A percentile compares a stretch with the other conserved stretches of the same genome.
phyloP scores from a whole-genome alignment of 352 stramenopile species.

The Pythium dissimile region DNA sequence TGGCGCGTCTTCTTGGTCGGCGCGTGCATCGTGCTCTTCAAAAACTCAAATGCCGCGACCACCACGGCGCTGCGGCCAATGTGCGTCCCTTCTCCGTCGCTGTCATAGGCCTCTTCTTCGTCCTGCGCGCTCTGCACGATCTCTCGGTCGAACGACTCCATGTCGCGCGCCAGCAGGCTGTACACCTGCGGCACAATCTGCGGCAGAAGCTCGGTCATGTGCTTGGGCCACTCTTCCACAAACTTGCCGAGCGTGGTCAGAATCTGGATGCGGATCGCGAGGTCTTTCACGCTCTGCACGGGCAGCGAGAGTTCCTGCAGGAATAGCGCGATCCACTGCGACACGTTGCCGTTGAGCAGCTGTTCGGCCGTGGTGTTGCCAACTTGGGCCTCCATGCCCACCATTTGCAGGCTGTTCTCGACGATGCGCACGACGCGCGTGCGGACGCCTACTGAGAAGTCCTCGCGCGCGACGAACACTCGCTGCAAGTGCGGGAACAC shows the following conservation, averaged over 20 bases:
- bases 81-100: constrained; percentile 62
- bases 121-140: constrained; percentile 48
- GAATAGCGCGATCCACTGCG: constrained; percentile 71
- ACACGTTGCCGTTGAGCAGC: constrained; percentile 62
- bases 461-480: constrained; percentile 40
- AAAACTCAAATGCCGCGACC: constrained; percentile 70
- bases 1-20: constrained; percentile 79
- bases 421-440: constrained; percentile 69
- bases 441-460: constrained; percentile 50
- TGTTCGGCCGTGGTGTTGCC: constrained; percentile 52
- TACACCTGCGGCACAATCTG: constrained; percentile 74
- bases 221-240: constrained; percentile 78
- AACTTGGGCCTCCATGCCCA: constrained; percentile 82
- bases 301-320: constrained; percentile 43
- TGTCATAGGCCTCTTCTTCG: constrained; percentile 76
- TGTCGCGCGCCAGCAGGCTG: constrained; percentile 39
- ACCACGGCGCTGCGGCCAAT: constrained; percentile 68
- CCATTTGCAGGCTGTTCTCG: constrained; percentile 73
- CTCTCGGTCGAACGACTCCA: constrained; percentile 47
- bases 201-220: constrained; percentile 69
- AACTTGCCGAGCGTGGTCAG: constrained; percentile 71
- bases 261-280: constrained; percentile 76
- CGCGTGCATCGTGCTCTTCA: constrained; percentile 62
- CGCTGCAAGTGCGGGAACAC: constrained; percentile 74
- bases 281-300: constrained; percentile 49